A percentile compares a stretch with the other conserved stretches of the same genome.
These are phyloP conservation scores for Cyphellophora europaea DNA, from an alignment of 2,329 filamentous ascomycete genomes.

Conservation along the genomic window DNA sequence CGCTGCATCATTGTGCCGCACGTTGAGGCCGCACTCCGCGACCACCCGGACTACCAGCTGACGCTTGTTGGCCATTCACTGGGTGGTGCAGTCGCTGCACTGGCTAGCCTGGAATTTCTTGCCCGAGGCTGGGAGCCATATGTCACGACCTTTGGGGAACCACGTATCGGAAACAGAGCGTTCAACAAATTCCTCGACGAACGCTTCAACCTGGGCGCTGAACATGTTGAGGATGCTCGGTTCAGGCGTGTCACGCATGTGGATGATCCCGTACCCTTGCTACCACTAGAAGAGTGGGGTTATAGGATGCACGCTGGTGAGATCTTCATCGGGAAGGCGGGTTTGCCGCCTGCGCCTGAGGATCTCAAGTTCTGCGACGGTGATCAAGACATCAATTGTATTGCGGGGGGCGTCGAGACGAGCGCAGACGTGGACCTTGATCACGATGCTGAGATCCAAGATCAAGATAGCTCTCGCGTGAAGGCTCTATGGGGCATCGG, in stretches of 20 bases:
- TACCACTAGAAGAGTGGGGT: constrained; percentile 82
- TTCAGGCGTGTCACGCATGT: constrained; percentile 79
- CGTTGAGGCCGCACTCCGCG: constrained; percentile 48
- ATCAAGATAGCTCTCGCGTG: constrained; percentile 7
- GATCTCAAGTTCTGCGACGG: constrained; percentile 68
- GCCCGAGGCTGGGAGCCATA: constrained; percentile 64
- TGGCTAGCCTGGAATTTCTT: constrained; percentile 75
- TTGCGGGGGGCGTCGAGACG: constrained; percentile 38
- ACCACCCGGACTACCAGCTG: constrained; percentile 63
- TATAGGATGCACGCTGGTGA: constrained; percentile 80
- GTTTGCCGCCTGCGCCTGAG: constrained; percentile 55
- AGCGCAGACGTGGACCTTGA: constrained; percentile 16
- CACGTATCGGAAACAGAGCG: constrained; percentile 49
- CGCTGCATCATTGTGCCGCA: constrained; percentile 59
- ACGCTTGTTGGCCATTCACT: constrained; percentile 84
- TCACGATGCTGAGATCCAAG: constrained; percentile 11
- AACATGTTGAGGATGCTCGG: constrained; percentile 15
- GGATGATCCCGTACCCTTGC: constrained; percentile 77
- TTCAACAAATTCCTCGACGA: constrained; percentile 46
- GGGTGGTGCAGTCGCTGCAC: constrained; percentile 80
- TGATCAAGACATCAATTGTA: constrained; percentile 62
- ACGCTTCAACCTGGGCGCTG: constrained; percentile 35
- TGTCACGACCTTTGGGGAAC: constrained; percentile 91
- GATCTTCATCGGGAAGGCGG: constrained; percentile 67
- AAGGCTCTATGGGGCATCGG: constrained; percentile 26